Evolutionary conservation across 2,329 filamentous ascomycete species (phyloP).

Genomic region (Coniosporium tulheliwenetii): DNA sequence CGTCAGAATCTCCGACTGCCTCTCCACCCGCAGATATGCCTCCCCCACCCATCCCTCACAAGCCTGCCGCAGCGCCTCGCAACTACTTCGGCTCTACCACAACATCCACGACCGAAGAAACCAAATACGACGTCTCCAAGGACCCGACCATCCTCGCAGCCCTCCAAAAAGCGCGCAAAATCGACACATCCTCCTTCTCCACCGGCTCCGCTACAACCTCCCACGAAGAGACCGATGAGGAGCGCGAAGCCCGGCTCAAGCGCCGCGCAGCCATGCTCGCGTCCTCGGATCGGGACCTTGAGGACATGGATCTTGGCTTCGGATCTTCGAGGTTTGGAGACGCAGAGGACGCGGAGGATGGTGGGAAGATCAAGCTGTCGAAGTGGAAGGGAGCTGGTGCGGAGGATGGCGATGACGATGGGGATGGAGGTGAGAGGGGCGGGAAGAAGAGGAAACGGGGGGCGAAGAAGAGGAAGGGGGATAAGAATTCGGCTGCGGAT

Average conservation of each 20-base stretch:
- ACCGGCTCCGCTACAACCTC: conserved; percentile 24
- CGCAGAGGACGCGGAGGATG: conserved; percentile 62
- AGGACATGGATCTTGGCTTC: conserved; percentile 91
- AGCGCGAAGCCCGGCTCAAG: conserved; percentile 52
- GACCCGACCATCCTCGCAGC: conserved; percentile 73
- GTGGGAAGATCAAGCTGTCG: conserved; percentile 47
- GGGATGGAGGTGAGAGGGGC: conserved; percentile 34
- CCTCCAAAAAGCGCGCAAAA: conserved; percentile 56
- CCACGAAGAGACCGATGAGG: conserved; percentile 31
- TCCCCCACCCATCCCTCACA: neutral
- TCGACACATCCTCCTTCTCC: conserved; percentile 25
- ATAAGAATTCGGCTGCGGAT: conserved; percentile 63
- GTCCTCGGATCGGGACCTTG: conserved; percentile 59
- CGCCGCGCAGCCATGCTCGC: conserved; percentile 50
- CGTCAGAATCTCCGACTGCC: neutral
- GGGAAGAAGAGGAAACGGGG: conserved; percentile 53
- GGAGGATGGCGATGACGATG: conserved; percentile 27
- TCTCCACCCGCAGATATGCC: conserved; percentile 2
- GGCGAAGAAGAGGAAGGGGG: conserved; percentile 61
- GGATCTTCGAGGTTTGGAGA: conserved; percentile 78
- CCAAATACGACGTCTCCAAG: conserved; percentile 12
- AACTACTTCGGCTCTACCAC: conserved; percentile 21
- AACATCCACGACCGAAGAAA: conserved; percentile 16
- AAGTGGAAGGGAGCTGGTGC: conserved; percentile 42
- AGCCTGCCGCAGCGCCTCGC: conserved; percentile 4